Evolutionary conservation across 192 early-diverging fungal genomes (phyloP), one percentile per base, ranked within the genome.

Genomic region (Geranomyces michiganensis): DNA sequence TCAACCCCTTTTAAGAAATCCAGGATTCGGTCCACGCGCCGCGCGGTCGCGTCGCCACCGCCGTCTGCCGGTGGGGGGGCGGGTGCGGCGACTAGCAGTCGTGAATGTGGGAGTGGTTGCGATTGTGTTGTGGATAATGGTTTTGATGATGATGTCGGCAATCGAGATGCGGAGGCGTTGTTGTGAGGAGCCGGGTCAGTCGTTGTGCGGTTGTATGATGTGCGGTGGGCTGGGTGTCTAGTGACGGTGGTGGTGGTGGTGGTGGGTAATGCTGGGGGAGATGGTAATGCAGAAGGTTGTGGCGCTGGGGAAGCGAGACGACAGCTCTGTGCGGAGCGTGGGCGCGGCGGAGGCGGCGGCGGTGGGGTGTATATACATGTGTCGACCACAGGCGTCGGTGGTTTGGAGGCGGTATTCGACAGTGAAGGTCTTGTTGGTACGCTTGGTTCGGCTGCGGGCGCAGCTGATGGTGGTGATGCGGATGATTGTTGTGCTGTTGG

Each of bases 11-110:
- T 86, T 51, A 86, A 65, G 53, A 81, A 80, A 17, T 74, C 73
- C 71, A 86, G 31, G 19, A 86, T 86, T 24, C 84, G 75, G 60
- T 80, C 76, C 21, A 86, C 76, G 32, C 83, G 61, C 44, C 76
- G 65, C 7, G 76, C 49, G 14, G 77, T 75, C 15, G 70, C 26
- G 22, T 68, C 74, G 26, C 74, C 62, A 26, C 64, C 60, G 10
- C n/a, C 60, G 14, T 15, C 56, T 26, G 14, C 26, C 56, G 56
- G 29, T 0, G 1, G 14, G 19, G 29, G 56, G 21, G 56, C 21
- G 60, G 60, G n/a, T 62, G 14, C 0, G 13, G 9, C 0, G 31
- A 27, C 27, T 62, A 2, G 7, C 27, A 9, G 60, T 14, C 15
- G 29, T 26, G 60, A 29, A 15, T 62, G 31, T 30, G 31, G n/a